Base-by-base conservation (phyloP, 352 stramenopile species). In the Phytophthora pini region DNA sequence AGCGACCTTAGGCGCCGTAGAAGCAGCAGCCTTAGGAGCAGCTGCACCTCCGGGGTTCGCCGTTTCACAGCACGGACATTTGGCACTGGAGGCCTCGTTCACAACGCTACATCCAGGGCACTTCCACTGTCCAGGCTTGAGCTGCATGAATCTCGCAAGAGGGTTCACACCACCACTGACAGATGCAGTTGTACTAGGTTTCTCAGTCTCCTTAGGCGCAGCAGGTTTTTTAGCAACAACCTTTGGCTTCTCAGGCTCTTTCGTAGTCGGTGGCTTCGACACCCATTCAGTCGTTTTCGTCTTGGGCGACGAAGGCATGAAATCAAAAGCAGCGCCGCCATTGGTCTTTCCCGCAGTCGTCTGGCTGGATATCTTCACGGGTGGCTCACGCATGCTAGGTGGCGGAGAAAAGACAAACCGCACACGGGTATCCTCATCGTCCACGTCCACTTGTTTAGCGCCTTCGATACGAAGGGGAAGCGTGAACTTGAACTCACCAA, bases 51-150 rank as follows among this genome's bases (percentile, higher is more conserved):
- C 52, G 60, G 83, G 85, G 39, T 90, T 88, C 5, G 52, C 52
- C 5, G 80, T 86, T 39, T 95, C 87, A 36, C 87, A 95, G 61
- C 87, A 95, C 13, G 87, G 87, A 52, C 87, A 95, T 69, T 95
- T 94, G 9, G 59, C 47, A 43, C 79, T 72, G 2, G 72, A 77
- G 5, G 60, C 56, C 22, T 82, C 72, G 44, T 95, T 95, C 24
- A 77, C 76, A 3, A 95, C 87, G 32, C 79, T 73, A 61, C 87
- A 95, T 43, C 70, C 84, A n/a, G 87, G 80, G 27, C 87, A 95
- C 48, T 88, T 93, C 87, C 87, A 95, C 55, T 84, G 87, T 34
- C 85, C 87, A n/a, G 79, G 68, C 8, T 74, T 79, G 45, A 82
- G 5, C 61, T 92, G 74, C 70, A 88, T 77, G 24, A 94, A 94